phyloP scores from a whole-genome alignment of 2,329 filamentous ascomycete species.

The Trichoderma citrinoviride region DNA sequence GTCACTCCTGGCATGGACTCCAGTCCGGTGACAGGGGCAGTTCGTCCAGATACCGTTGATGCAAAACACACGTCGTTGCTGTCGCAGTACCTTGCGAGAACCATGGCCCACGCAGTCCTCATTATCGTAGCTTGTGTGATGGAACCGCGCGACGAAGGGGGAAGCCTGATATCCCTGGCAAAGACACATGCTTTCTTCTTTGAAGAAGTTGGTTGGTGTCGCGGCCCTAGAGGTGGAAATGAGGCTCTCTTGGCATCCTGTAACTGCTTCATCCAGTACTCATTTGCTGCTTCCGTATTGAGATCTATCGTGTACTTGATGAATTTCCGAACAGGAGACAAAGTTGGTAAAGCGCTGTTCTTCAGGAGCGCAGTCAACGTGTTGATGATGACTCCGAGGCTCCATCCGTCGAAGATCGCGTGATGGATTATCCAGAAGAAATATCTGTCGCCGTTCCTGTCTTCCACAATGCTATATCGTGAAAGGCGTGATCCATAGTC shows the following conservation, averaged over 20 bases:
- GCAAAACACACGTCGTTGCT: constrained; percentile 18
- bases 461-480: neutral
- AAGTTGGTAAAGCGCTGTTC: neutral
- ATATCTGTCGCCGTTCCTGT: neutral
- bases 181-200: neutral
- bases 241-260: neutral
- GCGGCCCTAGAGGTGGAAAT: neutral
- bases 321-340: neutral
- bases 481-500: neutral
- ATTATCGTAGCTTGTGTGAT: constrained; percentile 16
- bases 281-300: neutral
- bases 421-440: constrained; percentile 17
- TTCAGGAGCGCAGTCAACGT: constrained; percentile 2
- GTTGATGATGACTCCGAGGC: neutral
- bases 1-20: neutral
- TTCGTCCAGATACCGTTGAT: constrained; percentile 15
- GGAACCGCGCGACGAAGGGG: neutral
- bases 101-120: constrained; percentile 14
- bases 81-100: constrained; percentile 13
- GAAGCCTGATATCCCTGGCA: neutral
- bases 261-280: constrained; percentile 10
- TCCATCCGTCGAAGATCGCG: constrained; percentile 10
- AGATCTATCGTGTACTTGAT: constrained; percentile 16
- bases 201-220: neutral
- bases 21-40: constrained; percentile 6